Conservation (phyloP, 2,329 filamentous ascomycete genomes). For the Aspergillus novoparasiticus region DNA sequence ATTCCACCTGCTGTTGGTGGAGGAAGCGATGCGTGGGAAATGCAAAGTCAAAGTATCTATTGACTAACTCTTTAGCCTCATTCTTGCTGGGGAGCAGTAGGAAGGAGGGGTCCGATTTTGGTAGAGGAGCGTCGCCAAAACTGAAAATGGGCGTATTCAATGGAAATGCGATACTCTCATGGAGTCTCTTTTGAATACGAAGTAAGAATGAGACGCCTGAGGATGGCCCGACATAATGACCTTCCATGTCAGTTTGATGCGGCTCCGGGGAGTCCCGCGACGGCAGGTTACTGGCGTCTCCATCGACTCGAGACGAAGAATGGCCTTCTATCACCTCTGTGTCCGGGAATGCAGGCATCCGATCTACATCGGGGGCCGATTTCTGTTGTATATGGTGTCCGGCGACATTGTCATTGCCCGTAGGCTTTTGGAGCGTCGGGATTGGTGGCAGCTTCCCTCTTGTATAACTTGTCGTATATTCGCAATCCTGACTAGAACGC, state of each 20-base stretch:
- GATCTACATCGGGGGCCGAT: neutral
- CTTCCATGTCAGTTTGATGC: constrained; percentile 20
- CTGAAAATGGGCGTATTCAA: constrained; percentile 19
- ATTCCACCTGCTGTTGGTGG: constrained; percentile 17
- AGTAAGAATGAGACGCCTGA: constrained; percentile 20
- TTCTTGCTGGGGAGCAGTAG: constrained; percentile 14
- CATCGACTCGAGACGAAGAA: neutral
- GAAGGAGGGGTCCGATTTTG: constrained; percentile 17
- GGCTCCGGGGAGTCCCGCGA: constrained; percentile 18
- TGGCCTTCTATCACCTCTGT: neutral
- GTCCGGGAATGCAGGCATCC: neutral
- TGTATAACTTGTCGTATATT: constrained; percentile 19
- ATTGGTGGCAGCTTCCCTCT: constrained; percentile 17
- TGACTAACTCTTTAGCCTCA: constrained; percentile 13
- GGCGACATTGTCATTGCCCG: neutral
- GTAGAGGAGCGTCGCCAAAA: constrained; percentile 19
- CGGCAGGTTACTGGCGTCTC: constrained; percentile 1
- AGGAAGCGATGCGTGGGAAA: constrained; percentile 26
- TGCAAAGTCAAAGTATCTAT: constrained; percentile 24
- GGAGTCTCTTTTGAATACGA: constrained; percentile 18
- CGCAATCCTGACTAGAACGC: constrained; percentile 7
- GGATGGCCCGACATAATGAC: constrained; percentile 20
- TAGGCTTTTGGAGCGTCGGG: neutral
- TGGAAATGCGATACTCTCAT: constrained; percentile 15
- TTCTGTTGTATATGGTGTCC: neutral